Percentiles rank a stretch among this genome's conserved stretches.
phyloP scores from a whole-genome alignment of 129 eudicot genomes.

The Smallanthus sonchifolius region DNA sequence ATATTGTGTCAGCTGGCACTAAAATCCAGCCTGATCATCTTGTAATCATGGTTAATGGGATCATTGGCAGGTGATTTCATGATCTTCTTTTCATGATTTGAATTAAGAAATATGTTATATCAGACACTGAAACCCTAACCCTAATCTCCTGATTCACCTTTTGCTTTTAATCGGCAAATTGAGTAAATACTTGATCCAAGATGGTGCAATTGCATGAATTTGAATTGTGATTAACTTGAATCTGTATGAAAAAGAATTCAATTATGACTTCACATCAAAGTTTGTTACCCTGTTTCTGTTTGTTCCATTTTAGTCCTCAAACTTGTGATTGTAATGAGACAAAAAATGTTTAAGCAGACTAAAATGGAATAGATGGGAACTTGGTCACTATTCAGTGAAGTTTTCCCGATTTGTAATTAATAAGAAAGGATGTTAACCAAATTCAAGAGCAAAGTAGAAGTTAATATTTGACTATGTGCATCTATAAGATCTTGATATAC shows the following conservation, averaged over 20 bases:
- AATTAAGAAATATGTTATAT: not conserved
- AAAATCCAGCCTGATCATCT: conserved; percentile 58
- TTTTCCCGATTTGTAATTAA: too few species aligned
- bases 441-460: too few species aligned
- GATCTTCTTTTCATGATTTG: not conserved
- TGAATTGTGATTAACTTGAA: not conserved
- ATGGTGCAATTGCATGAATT: not conserved
- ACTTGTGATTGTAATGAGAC: too few species aligned
- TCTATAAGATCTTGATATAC: conserved; percentile 6
- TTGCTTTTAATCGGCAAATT: too few species aligned
- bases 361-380: too few species aligned
- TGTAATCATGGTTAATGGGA: conserved; percentile 80
- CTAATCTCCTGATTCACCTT: too few species aligned
- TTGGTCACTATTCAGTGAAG: too few species aligned
- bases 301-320: too few species aligned
- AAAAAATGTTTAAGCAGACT: too few species aligned
- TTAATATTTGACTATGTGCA: too few species aligned
- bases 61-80: conserved; percentile 56
- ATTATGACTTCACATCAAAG: not conserved
- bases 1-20: conserved; percentile 35
- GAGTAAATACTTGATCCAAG: not conserved
- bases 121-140: not conserved
- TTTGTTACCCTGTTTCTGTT: too few species aligned
- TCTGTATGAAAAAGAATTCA: not conserved
- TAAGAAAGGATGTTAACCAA: too few species aligned